Conservation (phyloP, 768 basidiomycete species). For the Tricholoma terreum region DNA sequence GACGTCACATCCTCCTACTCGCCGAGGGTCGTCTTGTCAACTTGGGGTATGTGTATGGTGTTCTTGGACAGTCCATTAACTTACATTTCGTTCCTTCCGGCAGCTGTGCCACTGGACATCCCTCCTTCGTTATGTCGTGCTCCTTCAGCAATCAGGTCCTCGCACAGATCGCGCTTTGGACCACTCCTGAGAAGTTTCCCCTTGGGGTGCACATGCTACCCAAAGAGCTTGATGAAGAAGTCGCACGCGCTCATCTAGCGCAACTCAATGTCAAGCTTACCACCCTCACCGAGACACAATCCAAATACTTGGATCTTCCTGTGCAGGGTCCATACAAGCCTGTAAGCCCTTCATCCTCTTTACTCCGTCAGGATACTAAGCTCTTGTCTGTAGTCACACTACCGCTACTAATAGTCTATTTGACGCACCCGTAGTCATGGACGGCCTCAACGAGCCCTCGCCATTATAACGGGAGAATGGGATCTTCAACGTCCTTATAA, state of each 20-base stretch:
- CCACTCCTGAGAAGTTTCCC: conserved; percentile 85
- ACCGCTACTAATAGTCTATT: conserved; percentile 43
- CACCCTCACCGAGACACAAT: conserved; percentile 65
- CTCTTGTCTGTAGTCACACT: conserved; percentile 29
- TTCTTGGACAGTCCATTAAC: background rate
- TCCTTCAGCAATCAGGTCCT: conserved; percentile 99
- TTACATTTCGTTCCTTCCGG: background rate
- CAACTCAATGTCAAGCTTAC: conserved; percentile 96
- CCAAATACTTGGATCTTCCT: conserved; percentile 90
- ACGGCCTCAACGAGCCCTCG: conserved; percentile 82
- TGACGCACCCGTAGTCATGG: conserved; percentile 33
- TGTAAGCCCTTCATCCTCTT: conserved; percentile 22
- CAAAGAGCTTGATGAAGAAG: conserved; percentile 98
- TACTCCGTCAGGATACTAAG: background rate
- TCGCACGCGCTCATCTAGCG: conserved; percentile 91
- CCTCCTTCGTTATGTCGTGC: conserved; percentile 99
- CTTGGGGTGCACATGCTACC: conserved; percentile 98
- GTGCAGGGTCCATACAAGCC: conserved; percentile 67
- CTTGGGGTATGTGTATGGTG: conserved; percentile 63
- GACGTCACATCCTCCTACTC: conserved; percentile 94
- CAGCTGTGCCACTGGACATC: conserved; percentile 96
- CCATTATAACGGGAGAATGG: conserved; percentile 51
- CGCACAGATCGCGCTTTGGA: conserved; percentile 98
- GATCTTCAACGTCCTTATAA: conserved; percentile 66
- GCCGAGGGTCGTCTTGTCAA: conserved; percentile 99